Base-by-base conservation (phyloP, 495 filamentous ascomycete species). In the Penicillium malachiteum region DNA sequence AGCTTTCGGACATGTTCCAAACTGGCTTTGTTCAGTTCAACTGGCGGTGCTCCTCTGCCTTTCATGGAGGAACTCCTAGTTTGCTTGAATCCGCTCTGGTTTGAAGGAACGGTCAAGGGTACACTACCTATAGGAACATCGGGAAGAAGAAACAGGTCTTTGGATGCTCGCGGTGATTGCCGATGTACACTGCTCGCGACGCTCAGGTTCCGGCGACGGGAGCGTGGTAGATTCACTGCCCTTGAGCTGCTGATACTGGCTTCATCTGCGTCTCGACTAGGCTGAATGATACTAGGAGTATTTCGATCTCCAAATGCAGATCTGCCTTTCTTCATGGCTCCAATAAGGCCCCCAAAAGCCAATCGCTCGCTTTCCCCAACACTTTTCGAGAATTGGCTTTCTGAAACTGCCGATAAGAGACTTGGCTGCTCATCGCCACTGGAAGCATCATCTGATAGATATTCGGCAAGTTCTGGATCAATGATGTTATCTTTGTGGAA, bases 401-500 rank as follows among this genome's bases (percentile, higher is more conserved):
- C 78, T 33, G 79, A 79, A 18, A 95, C 83, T 0, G 88, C 86
- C 26, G 89, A 82, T 64, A 94, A 84, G 14, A 97, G 87, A 68
- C 86, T 92, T 71, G 91, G 84, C 64, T 94, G 90, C 50, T 97
- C 92, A 60, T 96, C 92, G 14, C 87, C 94, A 63, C 89, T 97
- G 2, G 90, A 93, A 17, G 86, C 91, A 62, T 92, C 88, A 69
- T 99, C 95, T 14, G 94, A 97, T 77, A 97, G 87, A 72, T 93
- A 97, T 30, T 91, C 90, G 2, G 92, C 92, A 13, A 97, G 76
- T 63, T 97, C 95, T 3, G 95, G 93, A 63, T 99, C 95, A 65
- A 97, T 97, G 59, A 99, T 96, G 62, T 90, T 97, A 66, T 99
- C 95, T 60, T 91, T 91, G 64, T 97, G 95, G 62, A 98, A 97